These are phyloP conservation scores for Fusarium liriodendri DNA, from an alignment of 2,329 filamentous ascomycete genomes.

Conservation along the genomic window DNA sequence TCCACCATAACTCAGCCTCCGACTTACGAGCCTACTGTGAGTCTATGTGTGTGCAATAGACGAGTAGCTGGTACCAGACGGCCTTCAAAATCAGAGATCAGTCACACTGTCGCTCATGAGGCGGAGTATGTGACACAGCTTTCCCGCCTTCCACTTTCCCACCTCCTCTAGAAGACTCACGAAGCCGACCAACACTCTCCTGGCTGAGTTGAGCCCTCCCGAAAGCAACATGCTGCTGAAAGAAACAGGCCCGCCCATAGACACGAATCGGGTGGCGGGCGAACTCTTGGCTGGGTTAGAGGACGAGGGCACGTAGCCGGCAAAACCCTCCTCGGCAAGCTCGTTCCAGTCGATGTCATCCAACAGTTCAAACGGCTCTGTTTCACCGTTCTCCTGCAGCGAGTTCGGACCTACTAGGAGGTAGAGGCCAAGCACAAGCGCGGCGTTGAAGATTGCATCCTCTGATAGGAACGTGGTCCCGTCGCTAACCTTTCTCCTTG, in stretches of 20 bases:
- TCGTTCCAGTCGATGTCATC: background rate
- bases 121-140: constrained; percentile 8
- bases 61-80: too few species aligned
- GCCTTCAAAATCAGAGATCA: background rate
- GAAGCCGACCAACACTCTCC: constrained; percentile 5
- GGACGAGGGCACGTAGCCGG: background rate
- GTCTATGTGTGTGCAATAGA: too few species aligned
- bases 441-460: constrained; percentile 11
- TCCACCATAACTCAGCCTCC: background rate
- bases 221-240: background rate
- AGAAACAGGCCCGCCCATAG: background rate
- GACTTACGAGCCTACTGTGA: background rate
- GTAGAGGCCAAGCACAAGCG: background rate
- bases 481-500: constrained; percentile 7
- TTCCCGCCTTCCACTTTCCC: constrained; percentile 15
- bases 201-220: constrained; percentile 11
- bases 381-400: background rate
- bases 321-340: background rate
- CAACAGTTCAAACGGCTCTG: background rate
- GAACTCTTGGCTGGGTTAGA: background rate
- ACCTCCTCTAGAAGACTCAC: constrained; percentile 15
- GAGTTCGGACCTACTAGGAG: background rate
- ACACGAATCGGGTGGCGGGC: background rate
- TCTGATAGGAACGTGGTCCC: constrained; percentile 18
- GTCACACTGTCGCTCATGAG: constrained; percentile 20